A percentile compares a stretch with the other conserved stretches of the same genome.
Evolutionary conservation across 768 basidiomycete genomes (phyloP).

Genomic region (Boletales sp.): DNA sequence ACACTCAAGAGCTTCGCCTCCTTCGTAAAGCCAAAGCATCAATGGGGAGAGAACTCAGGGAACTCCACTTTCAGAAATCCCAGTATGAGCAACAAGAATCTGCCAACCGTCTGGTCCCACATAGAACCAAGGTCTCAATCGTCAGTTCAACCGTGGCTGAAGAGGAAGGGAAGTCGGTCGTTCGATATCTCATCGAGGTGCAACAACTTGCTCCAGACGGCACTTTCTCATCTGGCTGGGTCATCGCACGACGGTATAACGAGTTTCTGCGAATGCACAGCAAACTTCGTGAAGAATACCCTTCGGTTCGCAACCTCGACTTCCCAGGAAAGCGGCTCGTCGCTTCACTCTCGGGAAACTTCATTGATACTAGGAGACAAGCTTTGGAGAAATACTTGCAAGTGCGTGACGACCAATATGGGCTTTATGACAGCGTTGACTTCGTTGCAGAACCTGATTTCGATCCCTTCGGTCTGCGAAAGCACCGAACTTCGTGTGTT

Average conservation of each 20-base stretch:
- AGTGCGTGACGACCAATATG: slow-evolving; percentile 38
- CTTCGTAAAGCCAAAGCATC: slow-evolving; percentile 79
- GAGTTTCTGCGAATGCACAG: slow-evolving; percentile 91
- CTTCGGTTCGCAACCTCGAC: slow-evolving; percentile 66
- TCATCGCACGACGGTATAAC: slow-evolving; percentile 89
- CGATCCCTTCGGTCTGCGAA: slow-evolving; percentile 73
- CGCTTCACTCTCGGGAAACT: slow-evolving; percentile 78
- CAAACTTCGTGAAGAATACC: slow-evolving; percentile 74
- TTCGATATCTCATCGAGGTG: slow-evolving; percentile 88
- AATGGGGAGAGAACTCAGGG: slow-evolving; percentile 77
- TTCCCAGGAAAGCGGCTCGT: slow-evolving; percentile 95
- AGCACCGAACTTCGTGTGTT: slow-evolving; percentile 81
- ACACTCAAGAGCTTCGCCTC: slow-evolving; percentile 78
- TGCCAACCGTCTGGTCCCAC: slow-evolving; percentile 83
- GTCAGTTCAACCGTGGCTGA: slow-evolving; percentile 80
- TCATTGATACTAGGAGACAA: slow-evolving; percentile 75
- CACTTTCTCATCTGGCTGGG: slow-evolving; percentile 82
- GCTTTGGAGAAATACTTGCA: slow-evolving; percentile 90
- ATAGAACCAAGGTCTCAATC: slow-evolving; percentile 81
- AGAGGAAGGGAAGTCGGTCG: slow-evolving; percentile 85
- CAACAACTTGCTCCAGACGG: slow-evolving; percentile 84
- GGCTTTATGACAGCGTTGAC: background rate
- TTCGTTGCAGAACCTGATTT: slow-evolving; percentile 58
- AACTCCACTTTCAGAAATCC: slow-evolving; percentile 82
- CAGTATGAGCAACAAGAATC: slow-evolving; percentile 94